Evolutionary conservation across 345 rosid species (phyloP), one percentile per base, ranked within the genome.

Genomic region (Laguncularia racemosa): DNA sequence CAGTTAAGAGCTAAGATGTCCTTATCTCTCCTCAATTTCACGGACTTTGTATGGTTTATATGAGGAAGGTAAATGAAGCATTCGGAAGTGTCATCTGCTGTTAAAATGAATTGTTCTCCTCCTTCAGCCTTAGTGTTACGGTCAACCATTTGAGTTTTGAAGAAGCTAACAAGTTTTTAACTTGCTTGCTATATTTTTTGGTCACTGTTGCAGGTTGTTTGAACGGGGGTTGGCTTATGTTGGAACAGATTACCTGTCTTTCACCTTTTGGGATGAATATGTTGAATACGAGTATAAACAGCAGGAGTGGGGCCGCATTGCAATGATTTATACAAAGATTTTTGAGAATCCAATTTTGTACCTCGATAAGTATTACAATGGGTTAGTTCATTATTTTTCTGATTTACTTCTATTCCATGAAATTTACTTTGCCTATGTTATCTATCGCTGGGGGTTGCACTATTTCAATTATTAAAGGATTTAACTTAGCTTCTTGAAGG

Each of bases 61-160:
- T 71, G 68, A 67, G 89, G 95, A 93, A 93, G 96, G 97, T 93
- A 89, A 88, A 83, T 87, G 91, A 80, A 77, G 86, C 73, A 69
- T 81, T 81, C 85, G 84, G 88, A 80, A 69, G 85, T 78, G 75
- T 78, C 78, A 44, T 51, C 58, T 70, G 78, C 83, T 69, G 73
- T 79, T 84, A 77, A 84, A 80, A 79, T 88, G 96, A 82, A 82
- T 85, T 82, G 75, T 68, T 87, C 76, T 70, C 73, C 75, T 63
- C 67, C 80, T 81, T 78, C 82, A 75, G 69, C 79, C 68, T 72
- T 74, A 40, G 76, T 73, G 65, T 70, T 38, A 50, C 54, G 71
- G 67, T 77, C 59, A 73, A 63, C 57, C 65, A 33, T 73, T 72
- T 55, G 40, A 33, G 4, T 33, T 33, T 33, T 33, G 10, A 33